A percentile compares a stretch with the other conserved stretches of the same genome.
These are phyloP conservation scores for Berberis thunbergii DNA, from an alignment of 164 flowering plant species.

Conservation along the genomic window DNA sequence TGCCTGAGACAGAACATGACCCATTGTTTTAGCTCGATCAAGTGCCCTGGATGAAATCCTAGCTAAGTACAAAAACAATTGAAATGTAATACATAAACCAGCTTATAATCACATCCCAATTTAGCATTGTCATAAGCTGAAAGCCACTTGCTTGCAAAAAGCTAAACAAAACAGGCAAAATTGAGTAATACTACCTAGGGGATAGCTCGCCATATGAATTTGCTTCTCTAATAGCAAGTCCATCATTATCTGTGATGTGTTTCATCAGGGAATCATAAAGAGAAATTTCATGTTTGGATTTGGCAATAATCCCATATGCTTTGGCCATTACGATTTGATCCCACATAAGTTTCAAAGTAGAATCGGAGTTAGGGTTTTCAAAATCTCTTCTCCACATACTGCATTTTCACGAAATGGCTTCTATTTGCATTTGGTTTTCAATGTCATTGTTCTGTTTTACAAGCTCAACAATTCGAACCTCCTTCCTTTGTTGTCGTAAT, in stretches of 20 bases:
- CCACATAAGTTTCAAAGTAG: conserved; percentile 45
- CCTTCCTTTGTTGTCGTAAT: conserved; percentile 48
- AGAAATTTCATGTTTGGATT: conserved; percentile 26
- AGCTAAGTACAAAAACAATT: conserved; percentile 21
- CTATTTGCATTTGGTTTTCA: conserved; percentile 38
- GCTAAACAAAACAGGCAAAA: too few relatives aligned
- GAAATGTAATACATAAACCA: conserved; percentile 4
- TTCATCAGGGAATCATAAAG: conserved; percentile 45
- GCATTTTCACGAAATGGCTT: conserved; percentile 69
- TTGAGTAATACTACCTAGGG: too few relatives aligned
- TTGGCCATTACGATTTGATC: conserved; percentile 60
- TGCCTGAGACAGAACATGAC: conserved; percentile 61
- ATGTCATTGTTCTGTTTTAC: conserved; percentile 37
- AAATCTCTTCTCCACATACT: conserved; percentile 86
- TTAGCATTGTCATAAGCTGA: conserved; percentile 69
- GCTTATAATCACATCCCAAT: conserved; percentile 39
- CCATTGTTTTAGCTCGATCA: conserved; percentile 49
- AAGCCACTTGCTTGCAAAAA: too few relatives aligned
- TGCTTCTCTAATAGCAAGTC: too few relatives aligned
- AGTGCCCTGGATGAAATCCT: conserved; percentile 52
- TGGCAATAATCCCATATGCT: conserved; percentile 47
- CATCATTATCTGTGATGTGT: conserved; percentile 45
- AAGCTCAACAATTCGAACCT: conserved; percentile 40
- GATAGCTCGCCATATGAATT: too few relatives aligned
- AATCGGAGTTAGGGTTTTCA: conserved; percentile 52